Conservation (phyloP, 2,329 filamentous ascomycete genomes). For the Biscogniauxia sp. region DNA sequence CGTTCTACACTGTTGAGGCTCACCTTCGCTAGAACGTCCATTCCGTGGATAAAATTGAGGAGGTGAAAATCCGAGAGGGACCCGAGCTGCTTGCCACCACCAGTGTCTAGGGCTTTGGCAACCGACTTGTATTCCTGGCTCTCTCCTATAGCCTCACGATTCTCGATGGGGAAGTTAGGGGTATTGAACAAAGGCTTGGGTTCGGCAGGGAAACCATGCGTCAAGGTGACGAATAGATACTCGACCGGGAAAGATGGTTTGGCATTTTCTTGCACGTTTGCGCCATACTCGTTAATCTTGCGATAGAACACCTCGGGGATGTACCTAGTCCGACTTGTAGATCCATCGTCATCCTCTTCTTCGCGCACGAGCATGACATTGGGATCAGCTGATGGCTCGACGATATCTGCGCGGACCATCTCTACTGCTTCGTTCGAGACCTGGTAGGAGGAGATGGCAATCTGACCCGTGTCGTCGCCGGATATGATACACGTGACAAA, state of each 20-base stretch:
- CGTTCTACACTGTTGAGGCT: conserved; percentile 24
- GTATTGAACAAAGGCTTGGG: conserved; percentile 74
- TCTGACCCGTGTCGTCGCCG: conserved; percentile 86
- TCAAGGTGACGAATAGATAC: conserved; percentile 92
- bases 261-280: conserved; percentile 94
- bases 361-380: conserved; percentile 91
- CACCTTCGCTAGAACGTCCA: conserved; percentile 85
- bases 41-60: conserved; percentile 77
- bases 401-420: conserved; percentile 92
- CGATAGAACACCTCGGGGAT: conserved; percentile 98
- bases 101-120: conserved; percentile 65
- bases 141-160: conserved; percentile 82
- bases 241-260: conserved; percentile 96
- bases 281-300: conserved; percentile 92
- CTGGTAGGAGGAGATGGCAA: conserved; percentile 88
- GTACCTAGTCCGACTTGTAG: conserved; percentile 70
- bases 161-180: conserved; percentile 82
- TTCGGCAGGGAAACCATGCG: conserved; percentile 87
- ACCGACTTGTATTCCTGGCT: conserved; percentile 73
- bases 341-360: conserved; percentile 80
- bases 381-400: conserved; percentile 92
- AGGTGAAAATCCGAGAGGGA: conserved; percentile 90
- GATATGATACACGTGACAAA: conserved; percentile 96
- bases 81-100: conserved; percentile 56
- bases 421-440: conserved; percentile 94